phyloP scores from a whole-genome alignment of 1,139 yeast species.

The Yamadazyma membranifaciens region DNA sequence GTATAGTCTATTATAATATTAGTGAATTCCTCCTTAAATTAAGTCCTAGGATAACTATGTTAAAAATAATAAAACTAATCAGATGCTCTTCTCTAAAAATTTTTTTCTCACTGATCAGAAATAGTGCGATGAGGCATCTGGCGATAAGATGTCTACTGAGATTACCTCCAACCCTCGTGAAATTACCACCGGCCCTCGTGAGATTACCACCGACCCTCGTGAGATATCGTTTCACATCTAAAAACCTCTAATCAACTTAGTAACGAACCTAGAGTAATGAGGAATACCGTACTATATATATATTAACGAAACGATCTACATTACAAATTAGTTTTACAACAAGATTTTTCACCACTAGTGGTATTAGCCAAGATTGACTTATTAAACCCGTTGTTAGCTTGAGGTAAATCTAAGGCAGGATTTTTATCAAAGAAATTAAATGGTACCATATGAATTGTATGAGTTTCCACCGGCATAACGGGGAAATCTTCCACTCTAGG shows the following conservation, averaged over 20 bases:
- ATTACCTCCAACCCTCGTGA: no score
- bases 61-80: not conserved
- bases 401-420: conserved; percentile 83
- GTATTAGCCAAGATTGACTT: conserved; percentile 50
- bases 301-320: conserved; percentile 1
- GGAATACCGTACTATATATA: not conserved
- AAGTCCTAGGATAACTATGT: not conserved
- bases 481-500: conserved; percentile 93
- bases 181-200: no score
- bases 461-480: conserved; percentile 85
- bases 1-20: no score
- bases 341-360: conserved; percentile 22
- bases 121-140: conserved; percentile 6
- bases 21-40: not conserved
- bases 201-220: no score
- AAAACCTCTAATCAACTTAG: no score
- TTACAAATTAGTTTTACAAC: conserved; percentile 41
- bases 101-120: not conserved
- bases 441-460: conserved; percentile 67
- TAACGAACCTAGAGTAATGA: not conserved
- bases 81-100: conserved; percentile 4
- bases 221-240: no score
- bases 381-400: conserved; percentile 69
- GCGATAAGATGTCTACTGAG: conserved; percentile 1
- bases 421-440: conserved; percentile 76